A percentile compares a stretch with the other conserved stretches of the same genome.
Evolutionary conservation across 2,329 filamentous ascomycete species (phyloP).

Genomic region (Monosporascus ibericus): DNA sequence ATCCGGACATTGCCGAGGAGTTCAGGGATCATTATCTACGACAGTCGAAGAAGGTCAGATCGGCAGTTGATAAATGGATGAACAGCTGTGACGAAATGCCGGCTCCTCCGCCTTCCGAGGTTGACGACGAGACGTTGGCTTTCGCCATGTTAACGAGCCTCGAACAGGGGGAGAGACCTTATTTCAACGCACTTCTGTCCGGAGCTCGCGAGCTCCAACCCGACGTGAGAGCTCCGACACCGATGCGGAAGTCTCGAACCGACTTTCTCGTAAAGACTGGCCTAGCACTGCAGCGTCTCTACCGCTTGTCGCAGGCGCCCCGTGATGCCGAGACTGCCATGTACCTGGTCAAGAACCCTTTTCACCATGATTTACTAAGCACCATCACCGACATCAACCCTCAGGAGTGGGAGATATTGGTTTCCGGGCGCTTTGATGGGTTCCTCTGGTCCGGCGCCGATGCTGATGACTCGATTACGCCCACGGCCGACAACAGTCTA

Average conservation of each 20-base stretch:
- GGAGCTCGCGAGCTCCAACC: constrained; percentile 52
- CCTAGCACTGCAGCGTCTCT: constrained; percentile 76
- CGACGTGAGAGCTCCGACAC: constrained; percentile 61
- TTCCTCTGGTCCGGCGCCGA: constrained; percentile 94
- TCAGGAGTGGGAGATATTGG: constrained; percentile 95
- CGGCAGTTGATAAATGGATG: constrained; percentile 88
- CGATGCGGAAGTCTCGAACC: constrained; percentile 57
- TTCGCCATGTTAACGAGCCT: constrained; percentile 92
- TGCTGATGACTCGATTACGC: constrained; percentile 35
- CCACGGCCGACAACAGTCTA: constrained; percentile 34
- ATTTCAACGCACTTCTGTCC: constrained; percentile 74
- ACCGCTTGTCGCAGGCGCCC: constrained; percentile 65
- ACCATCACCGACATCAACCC: constrained; percentile 83
- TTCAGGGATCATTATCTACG: constrained; percentile 88
- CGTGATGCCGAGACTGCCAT: constrained; percentile 82
- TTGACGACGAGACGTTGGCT: constrained; percentile 88
- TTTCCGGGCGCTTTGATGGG: constrained; percentile 88
- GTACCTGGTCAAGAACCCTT: constrained; percentile 76
- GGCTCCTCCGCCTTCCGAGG: constrained; percentile 73
- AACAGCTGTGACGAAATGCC: constrained; percentile 69
- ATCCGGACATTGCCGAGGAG: constrained; percentile 90
- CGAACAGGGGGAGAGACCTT: constrained; percentile 65
- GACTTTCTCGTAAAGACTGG: constrained; percentile 71
- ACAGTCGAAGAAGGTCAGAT: constrained; percentile 86
- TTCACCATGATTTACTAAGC: constrained; percentile 78